phyloP scores from a whole-genome alignment of 2,329 filamentous ascomycete species.

The Pseudocercospora fijiensis region DNA sequence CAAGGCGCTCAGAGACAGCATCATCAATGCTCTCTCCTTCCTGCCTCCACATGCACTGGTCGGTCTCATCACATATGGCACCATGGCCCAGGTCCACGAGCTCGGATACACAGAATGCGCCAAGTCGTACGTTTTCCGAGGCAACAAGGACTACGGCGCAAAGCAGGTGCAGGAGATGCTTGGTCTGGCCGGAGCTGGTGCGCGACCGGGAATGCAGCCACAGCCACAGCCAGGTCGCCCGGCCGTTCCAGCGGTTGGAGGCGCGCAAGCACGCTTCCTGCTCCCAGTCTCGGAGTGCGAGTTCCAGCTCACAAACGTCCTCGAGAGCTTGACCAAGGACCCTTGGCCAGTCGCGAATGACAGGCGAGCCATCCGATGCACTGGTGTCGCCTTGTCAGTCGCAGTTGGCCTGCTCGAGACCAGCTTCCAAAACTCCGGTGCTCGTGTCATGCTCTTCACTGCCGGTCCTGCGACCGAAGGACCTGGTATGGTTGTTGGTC shows the following conservation, averaged over 20 bases:
- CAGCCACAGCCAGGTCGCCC: conserved; percentile 70
- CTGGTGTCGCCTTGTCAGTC: conserved; percentile 93
- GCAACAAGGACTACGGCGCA: conserved; percentile 95
- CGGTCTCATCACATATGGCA: conserved; percentile 83
- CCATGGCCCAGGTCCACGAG: conserved; percentile 97
- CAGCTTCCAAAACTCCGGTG: conserved; percentile 92
- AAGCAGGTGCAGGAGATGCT: conserved; percentile 99
- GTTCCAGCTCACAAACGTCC: conserved; percentile 92
- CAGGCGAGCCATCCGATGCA: conserved; percentile 84
- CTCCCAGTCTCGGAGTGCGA: conserved; percentile 94
- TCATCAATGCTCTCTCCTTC: conserved; percentile 81
- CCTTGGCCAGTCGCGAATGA: conserved; percentile 97
- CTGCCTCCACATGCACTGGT: conserved; percentile 79
- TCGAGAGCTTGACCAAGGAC: conserved; percentile 94
- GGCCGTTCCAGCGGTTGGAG: conserved; percentile 63
- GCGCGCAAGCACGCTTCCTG: conserved; percentile 84
- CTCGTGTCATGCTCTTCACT: conserved; percentile 94
- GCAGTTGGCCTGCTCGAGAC: conserved; percentile 89
- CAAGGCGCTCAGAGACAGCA: conserved; percentile 77
- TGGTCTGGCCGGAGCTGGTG: conserved; percentile 58
- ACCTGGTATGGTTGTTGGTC: conserved; percentile 92
- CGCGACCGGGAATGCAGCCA: conserved; percentile 70
- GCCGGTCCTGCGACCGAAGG: conserved; percentile 94
- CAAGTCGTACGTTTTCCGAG: conserved; percentile 97
- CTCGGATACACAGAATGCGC: conserved; percentile 97